Evolutionary conservation across 345 rosid genomes (phyloP), one percentile per base, ranked within the genome.

Genomic region (Salix caprea): DNA sequence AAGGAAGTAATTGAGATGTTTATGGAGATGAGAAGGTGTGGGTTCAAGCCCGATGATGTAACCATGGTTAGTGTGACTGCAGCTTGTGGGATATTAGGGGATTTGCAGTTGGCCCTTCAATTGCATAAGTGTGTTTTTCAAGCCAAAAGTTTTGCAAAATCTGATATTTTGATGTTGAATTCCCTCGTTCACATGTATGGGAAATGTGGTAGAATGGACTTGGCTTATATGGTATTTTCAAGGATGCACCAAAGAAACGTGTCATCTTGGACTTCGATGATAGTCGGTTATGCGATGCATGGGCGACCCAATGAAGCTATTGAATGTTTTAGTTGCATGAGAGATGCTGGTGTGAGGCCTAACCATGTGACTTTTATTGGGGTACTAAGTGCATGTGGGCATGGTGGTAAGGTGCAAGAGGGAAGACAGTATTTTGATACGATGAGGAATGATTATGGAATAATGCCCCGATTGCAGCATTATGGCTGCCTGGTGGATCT

Each of bases 401-500:
- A 93, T 28, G 97, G 96, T 1, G 99, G 96, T 24, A 85, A 72
- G 77, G 96, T 95, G 66, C 82, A 82, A 74, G 90, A 90, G 74
- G 99, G 97, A 54, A 88, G 77, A 72, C 56, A 52, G 16, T 92
- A 84, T 71, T 91, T 93, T 54, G 82, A 67, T 1, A 83, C 81
- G 89, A 93, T 91, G 97, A 85, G 73, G 84, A 85, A 82, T 19
- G 85, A 69, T 4, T 91, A 87, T 74, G 81, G 81, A 18, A 76
- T 89, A 74, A 76, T 67, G 77, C 94, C 97, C 6, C 77, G 32
- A 1, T 74, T 87, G 70, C 84, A 89, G 67, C 97, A 90, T 40
- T 93, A 90, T 30, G 97, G 99, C 5, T 95, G 97, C 84, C 81
- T 91, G 85, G 92, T 88, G 30, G 99, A 95, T 84, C 79, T 95